A percentile compares a stretch with the other conserved stretches of the same genome.
Conservation (phyloP, 208 protist genomes). For the Wallacemonas sp. region DNA sequence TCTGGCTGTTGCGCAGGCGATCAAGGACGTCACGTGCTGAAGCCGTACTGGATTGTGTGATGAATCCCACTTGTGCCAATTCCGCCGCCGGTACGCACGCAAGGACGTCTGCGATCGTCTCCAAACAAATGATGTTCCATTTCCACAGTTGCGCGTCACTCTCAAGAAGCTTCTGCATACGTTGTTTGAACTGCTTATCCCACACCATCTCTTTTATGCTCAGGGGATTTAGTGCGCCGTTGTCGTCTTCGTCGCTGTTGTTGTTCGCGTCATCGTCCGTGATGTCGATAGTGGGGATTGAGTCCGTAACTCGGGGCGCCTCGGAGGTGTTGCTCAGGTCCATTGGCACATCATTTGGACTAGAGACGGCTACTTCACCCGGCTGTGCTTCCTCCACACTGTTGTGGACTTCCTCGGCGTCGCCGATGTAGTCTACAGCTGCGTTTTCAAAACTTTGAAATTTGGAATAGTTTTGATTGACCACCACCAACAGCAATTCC, state of each 20-base stretch:
- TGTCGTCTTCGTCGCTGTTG: constrained; percentile 12
- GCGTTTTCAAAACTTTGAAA: constrained; percentile 15
- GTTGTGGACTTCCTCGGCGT: not conserved
- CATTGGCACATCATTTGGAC: too few species aligned
- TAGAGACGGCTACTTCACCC: too few species aligned
- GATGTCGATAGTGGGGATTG: constrained; percentile 2
- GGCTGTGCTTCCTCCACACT: not conserved
- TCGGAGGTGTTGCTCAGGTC: too few species aligned
- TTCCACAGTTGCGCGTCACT: constrained; percentile 80
- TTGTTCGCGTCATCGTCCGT: constrained; percentile 19
- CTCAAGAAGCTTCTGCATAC: constrained; percentile 62
- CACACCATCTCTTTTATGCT: constrained; percentile 11
- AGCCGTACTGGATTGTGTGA: constrained; percentile 26
- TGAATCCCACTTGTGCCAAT: constrained; percentile 49
- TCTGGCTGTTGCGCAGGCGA: constrained; percentile 32
- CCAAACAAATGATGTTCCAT: constrained; percentile 70
- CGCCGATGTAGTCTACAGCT: not conserved
- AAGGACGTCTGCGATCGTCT: constrained; percentile 57
- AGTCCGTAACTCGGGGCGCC: too few species aligned
- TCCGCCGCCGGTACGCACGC: constrained; percentile 50
- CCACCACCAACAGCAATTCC: constrained; percentile 79
- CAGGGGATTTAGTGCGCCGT: not conserved
- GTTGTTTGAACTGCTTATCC: constrained; percentile 45
- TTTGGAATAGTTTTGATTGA: constrained; percentile 82
- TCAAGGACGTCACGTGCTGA: constrained; percentile 34